Conservation (phyloP, 2,329 filamentous ascomycete species). For the Botrytis medusae region DNA sequence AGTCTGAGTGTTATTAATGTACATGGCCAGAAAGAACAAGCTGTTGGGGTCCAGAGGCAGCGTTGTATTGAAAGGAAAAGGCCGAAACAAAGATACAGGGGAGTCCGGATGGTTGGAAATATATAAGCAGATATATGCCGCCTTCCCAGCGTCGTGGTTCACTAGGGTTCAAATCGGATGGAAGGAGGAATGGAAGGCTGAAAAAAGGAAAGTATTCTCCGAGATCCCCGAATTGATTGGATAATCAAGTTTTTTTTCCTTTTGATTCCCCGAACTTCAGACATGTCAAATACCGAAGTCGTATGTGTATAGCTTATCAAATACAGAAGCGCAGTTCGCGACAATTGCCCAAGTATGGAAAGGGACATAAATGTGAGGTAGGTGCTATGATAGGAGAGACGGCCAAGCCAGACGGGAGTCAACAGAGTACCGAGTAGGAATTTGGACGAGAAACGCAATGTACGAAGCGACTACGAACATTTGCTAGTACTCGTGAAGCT, state of each 20-base stretch:
- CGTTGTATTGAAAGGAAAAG: slow-evolving; percentile 7
- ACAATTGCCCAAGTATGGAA: neutral
- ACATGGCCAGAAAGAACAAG: neutral
- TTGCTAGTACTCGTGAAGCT: neutral
- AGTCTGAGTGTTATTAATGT: neutral
- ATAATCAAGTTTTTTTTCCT: neutral
- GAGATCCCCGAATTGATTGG: slow-evolving; percentile 19
- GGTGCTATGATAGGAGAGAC: neutral
- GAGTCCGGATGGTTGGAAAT: slow-evolving; percentile 6
- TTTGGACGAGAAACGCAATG: neutral
- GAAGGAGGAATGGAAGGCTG: slow-evolving; percentile 18
- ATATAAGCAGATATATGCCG: slow-evolving; percentile 3
- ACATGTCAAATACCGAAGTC: neutral
- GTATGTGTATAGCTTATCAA: neutral
- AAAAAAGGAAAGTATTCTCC: slow-evolving; percentile 16
- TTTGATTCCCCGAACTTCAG: slow-evolving; percentile 1
- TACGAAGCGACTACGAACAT: neutral
- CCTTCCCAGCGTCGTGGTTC: slow-evolving; percentile 21
- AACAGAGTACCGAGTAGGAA: neutral
- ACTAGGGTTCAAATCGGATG: slow-evolving; percentile 16
- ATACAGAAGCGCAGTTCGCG: neutral
- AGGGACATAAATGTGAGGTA: neutral
- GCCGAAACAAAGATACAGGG: slow-evolving; percentile 15
- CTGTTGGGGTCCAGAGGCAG: slow-evolving; percentile 9
- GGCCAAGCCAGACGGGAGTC: neutral